Conservation (phyloP, 2,329 filamentous ascomycete species). For the Talaromyces sp. region DNA sequence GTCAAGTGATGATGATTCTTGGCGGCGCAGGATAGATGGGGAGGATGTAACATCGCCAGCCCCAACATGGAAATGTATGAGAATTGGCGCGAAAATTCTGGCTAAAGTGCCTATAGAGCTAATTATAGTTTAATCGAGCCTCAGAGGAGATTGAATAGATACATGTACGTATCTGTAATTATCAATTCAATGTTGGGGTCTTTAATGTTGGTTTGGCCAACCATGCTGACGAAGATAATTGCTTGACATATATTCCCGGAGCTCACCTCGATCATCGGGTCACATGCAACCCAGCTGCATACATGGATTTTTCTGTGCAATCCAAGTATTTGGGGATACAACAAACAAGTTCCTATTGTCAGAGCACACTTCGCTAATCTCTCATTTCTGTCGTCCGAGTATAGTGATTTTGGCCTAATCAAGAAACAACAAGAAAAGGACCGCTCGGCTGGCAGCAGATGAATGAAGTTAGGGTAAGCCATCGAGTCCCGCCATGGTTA, state of each 20-base stretch:
- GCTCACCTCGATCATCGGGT: background rate
- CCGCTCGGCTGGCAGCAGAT: background rate
- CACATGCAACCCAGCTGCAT: background rate
- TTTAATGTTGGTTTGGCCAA: background rate
- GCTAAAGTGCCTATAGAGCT: background rate
- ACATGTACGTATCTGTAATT: no score
- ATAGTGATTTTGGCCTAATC: background rate
- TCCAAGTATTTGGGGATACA: background rate
- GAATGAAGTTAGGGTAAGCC: background rate
- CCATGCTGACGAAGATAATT: no score
- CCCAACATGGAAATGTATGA: background rate
- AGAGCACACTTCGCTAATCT: background rate
- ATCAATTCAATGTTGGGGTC: no score
- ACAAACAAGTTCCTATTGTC: background rate
- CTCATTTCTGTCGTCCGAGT: background rate
- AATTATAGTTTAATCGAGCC: background rate
- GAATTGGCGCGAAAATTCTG: background rate
- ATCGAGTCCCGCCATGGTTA: conserved; percentile 1
- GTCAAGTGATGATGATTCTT: conserved; percentile 5
- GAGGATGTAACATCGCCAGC: background rate
- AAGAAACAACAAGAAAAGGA: background rate
- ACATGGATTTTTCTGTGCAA: background rate
- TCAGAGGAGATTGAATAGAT: background rate
- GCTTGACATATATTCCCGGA: background rate
- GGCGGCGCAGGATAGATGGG: background rate